Evolutionary conservation across 2,329 filamentous ascomycete genomes (phyloP).

Genomic region (Sporothrix curviconia): DNA sequence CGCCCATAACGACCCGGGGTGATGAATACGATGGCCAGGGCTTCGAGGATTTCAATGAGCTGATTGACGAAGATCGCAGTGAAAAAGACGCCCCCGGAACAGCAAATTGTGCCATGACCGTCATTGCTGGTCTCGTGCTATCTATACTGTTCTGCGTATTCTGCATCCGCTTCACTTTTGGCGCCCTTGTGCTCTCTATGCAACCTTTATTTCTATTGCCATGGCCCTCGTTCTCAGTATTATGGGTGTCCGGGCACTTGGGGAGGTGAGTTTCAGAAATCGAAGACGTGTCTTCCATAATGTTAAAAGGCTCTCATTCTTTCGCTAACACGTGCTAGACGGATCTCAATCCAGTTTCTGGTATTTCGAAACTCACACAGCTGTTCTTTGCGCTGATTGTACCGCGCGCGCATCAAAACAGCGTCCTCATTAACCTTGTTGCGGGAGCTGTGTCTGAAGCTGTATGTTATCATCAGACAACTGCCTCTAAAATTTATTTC

Average conservation of each 20-base stretch:
- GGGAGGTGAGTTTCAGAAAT: constrained; percentile 49
- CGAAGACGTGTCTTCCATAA: too few species aligned
- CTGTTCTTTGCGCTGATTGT: constrained; percentile 90
- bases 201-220: constrained; percentile 70
- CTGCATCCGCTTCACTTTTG: constrained; percentile 79
- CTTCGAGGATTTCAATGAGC: background rate
- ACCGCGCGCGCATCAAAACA: constrained; percentile 70
- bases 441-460: constrained; percentile 66
- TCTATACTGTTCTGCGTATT: constrained; percentile 75
- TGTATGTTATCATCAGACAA: constrained; percentile 17
- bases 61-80: constrained; percentile 6
- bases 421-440: constrained; percentile 90
- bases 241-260: constrained; percentile 62
- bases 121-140: constrained; percentile 65
- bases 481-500: background rate
- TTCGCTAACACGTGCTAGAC: constrained; percentile 40
- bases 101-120: constrained; percentile 68
- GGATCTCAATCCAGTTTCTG: constrained; percentile 91
- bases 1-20: background rate
- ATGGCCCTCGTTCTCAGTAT: constrained; percentile 75
- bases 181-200: constrained; percentile 65
- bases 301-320: background rate
- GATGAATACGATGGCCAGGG: constrained; percentile 13
- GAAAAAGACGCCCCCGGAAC: constrained; percentile 75
- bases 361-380: constrained; percentile 94